These are phyloP conservation scores for Hygrocybe coccinea DNA, from an alignment of 768 basidiomycete species.

Conservation along the genomic window DNA sequence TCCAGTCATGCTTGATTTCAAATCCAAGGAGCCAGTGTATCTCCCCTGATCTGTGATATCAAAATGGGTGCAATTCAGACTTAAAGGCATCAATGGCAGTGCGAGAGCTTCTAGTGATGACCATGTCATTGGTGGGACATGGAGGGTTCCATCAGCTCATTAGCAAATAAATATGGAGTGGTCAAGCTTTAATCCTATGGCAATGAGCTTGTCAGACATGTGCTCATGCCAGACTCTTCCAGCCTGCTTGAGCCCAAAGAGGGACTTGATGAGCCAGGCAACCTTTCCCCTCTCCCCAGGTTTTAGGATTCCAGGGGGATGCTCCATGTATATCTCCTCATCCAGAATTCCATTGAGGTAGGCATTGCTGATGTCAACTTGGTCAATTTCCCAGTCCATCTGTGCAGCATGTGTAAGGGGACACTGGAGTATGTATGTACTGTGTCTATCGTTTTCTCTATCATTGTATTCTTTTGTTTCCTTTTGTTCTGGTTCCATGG, in stretches of 20 bases:
- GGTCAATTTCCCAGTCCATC: conserved; percentile 32
- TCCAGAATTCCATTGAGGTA: conserved; percentile 28
- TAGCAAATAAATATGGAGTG: too few relatives aligned
- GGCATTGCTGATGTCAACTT: conserved; percentile 38
- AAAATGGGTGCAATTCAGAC: too few relatives aligned
- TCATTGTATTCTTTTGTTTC: too few relatives aligned
- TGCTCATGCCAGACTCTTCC: conserved; percentile 28
- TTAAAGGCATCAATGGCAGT: not conserved
- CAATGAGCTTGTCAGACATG: too few relatives aligned
- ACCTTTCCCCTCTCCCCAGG: not conserved
- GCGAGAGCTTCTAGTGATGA: conserved; percentile 12
- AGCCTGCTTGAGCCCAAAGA: conserved; percentile 36
- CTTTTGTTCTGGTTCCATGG: too few relatives aligned
- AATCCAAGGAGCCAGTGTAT: too few relatives aligned
- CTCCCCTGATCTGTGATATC: too few relatives aligned
- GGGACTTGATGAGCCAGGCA: conserved; percentile 11
- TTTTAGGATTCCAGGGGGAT: not conserved
- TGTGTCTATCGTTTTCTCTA: too few relatives aligned
- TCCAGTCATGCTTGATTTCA: conserved; percentile 16
- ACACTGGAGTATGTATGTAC: too few relatives aligned
- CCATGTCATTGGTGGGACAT: not conserved
- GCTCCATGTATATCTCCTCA: conserved; percentile 6
- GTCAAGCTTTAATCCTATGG: conserved; percentile 28
- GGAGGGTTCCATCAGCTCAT: too few relatives aligned
- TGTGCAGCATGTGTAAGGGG: conserved; percentile 36